A percentile compares a stretch with the other conserved stretches of the same genome.
Evolutionary conservation across 148 eudicot species (phyloP).

Genomic region (Chenopodium berlandieri): DNA sequence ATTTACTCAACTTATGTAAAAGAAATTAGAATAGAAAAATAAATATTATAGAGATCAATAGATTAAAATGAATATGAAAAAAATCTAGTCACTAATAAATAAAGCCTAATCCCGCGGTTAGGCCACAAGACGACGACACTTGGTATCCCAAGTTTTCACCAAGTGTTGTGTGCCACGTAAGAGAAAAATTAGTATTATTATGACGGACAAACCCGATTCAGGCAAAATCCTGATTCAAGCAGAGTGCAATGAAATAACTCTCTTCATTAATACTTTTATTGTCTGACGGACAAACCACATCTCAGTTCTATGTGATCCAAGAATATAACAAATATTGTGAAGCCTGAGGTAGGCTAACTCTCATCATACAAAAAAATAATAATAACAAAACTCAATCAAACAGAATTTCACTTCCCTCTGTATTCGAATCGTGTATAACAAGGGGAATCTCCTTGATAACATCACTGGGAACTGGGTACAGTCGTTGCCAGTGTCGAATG

Average conservation of each 20-base stretch:
- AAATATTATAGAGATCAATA: no score
- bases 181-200: no score
- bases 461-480: not conserved
- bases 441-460: not conserved
- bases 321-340: constrained; percentile 20
- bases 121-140: no score
- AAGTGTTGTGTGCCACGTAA: no score
- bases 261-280: constrained; percentile 14
- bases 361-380: not conserved
- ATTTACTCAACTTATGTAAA: no score
- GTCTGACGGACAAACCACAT: not conserved
- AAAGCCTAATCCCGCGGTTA: no score
- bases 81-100: no score
- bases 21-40: no score
- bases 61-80: no score
- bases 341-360: constrained; percentile 24
- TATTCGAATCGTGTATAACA: not conserved
- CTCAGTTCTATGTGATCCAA: constrained; percentile 20
- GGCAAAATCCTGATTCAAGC: not conserved
- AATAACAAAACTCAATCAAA: constrained; percentile 19
- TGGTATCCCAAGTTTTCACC: no score
- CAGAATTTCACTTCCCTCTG: not conserved
- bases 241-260: not conserved
- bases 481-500: not conserved
- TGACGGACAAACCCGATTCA: no score